These are phyloP conservation scores for Achaetomiella virescens DNA, from an alignment of 495 filamentous ascomycete genomes.

Conservation along the genomic window DNA sequence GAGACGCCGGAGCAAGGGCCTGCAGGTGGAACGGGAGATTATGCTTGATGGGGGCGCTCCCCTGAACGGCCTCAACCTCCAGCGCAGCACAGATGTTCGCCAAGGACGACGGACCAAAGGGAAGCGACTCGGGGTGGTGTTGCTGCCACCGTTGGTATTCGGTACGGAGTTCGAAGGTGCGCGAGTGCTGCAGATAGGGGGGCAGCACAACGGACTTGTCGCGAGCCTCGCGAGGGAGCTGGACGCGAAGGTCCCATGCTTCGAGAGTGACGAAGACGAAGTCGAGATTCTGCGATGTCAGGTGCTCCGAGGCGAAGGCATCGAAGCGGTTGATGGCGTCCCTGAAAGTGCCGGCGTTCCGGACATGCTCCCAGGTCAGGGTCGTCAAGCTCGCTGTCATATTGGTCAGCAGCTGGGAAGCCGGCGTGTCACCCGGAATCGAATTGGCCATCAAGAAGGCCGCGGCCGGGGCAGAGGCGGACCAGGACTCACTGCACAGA, in stretches of 20 bases:
- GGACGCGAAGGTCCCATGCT: conserved; percentile 96
- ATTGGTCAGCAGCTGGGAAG: conserved; percentile 19
- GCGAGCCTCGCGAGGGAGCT: conserved; percentile 92
- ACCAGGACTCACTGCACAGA: conserved; percentile 79
- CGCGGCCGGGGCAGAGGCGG: conserved; percentile 9
- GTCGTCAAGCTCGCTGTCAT: conserved; percentile 86
- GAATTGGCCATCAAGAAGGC: conserved; percentile 14
- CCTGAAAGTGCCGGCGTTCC: conserved; percentile 90
- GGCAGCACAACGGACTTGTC: conserved; percentile 96
- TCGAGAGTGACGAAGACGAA: conserved; percentile 98
- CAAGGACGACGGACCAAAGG: conserved; percentile 89
- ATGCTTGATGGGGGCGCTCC: conserved; percentile 96
- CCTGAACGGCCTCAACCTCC: conserved; percentile 93
- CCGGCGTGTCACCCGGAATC: not conserved
- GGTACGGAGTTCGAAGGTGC: conserved; percentile 91
- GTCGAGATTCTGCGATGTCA: conserved; percentile 77
- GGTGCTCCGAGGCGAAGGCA: conserved; percentile 80
- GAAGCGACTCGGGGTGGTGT: conserved; percentile 93
- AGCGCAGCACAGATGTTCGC: conserved; percentile 96
- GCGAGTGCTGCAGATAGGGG: conserved; percentile 94
- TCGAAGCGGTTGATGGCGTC: conserved; percentile 95
- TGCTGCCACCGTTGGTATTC: conserved; percentile 98
- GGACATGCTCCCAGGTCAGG: conserved; percentile 97
- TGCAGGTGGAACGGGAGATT: conserved; percentile 97
- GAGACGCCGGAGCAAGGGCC: conserved; percentile 92